Conservation (phyloP, 345 rosid genomes). For the Boechera divaricarpa region DNA sequence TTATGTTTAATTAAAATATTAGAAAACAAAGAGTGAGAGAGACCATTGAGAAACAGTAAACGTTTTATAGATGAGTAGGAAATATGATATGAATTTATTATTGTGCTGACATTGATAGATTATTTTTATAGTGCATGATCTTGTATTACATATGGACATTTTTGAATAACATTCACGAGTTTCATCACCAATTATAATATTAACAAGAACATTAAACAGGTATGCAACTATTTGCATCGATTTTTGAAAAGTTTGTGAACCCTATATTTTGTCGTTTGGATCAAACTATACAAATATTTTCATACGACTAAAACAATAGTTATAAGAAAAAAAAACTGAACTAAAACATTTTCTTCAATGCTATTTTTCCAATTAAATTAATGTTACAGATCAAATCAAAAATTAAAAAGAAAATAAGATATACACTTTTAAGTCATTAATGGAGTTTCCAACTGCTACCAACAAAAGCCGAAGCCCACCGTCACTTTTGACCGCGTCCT, state of each 20-base stretch:
- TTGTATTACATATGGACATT: not conserved
- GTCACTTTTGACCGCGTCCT: conserved; percentile 42
- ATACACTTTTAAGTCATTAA: conserved; percentile 14
- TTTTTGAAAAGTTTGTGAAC: not conserved
- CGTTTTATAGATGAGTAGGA: not conserved
- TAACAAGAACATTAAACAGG: conserved; percentile 5
- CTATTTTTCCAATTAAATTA: not conserved
- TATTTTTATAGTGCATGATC: not conserved
- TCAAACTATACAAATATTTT: conserved; percentile 1
- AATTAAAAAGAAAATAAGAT: not conserved
- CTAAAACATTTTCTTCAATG: not conserved
- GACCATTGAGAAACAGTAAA: not conserved
- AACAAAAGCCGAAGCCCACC: conserved; percentile 40
- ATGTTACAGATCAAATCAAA: not conserved
- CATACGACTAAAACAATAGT: not conserved
- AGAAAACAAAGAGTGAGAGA: conserved; percentile 12
- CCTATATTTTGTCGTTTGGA: not conserved
- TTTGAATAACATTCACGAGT: conserved; percentile 29
- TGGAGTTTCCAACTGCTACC: conserved; percentile 38
- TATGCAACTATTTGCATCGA: not conserved
- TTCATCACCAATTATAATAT: not conserved
- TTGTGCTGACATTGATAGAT: not conserved
- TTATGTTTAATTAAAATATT: not conserved
- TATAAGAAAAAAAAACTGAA: not conserved
- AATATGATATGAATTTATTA: not conserved